Conservation (phyloP, 1,139 yeast species). For the Protomyces gravidus region DNA sequence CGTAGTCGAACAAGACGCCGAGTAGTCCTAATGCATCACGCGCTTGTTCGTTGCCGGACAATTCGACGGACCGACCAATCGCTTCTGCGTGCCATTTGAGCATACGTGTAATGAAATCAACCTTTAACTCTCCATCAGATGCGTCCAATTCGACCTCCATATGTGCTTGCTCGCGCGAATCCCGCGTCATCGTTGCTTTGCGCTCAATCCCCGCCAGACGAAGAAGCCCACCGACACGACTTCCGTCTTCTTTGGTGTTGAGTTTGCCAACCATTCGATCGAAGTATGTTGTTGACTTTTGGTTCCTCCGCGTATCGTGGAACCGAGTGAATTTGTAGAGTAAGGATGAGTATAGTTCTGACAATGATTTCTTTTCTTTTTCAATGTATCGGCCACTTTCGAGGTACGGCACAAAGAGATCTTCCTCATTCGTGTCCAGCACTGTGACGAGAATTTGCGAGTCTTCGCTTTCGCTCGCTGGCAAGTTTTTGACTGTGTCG, state of each 20-base stretch:
- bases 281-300: conserved; percentile 27
- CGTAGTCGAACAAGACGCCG: conserved; percentile 62
- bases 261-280: conserved; percentile 27
- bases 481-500: conserved; percentile 59
- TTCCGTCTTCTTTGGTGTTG: conserved; percentile 14
- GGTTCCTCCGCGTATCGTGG: conserved; percentile 21
- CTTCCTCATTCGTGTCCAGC: conserved; percentile 68
- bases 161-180: conserved; percentile 36
- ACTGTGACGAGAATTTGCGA: conserved; percentile 46
- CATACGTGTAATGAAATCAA: conserved; percentile 55
- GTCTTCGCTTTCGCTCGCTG: conserved; percentile 22
- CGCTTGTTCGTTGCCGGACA: conserved; percentile 60
- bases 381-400: conserved; percentile 66
- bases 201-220: conserved; percentile 30
- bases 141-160: conserved; percentile 35
- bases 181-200: conserved; percentile 34
- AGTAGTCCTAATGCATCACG: conserved; percentile 63
- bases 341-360: conserved; percentile 51
- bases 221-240: conserved; percentile 24
- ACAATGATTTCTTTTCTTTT: conserved; percentile 66
- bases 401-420: conserved; percentile 66
- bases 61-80: conserved; percentile 69
- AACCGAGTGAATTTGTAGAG: conserved; percentile 32
- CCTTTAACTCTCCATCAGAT: conserved; percentile 27
- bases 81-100: conserved; percentile 74